phyloP scores from a whole-genome alignment of 139 green algal genomes.

The Astrephomene gubernaculifera region DNA sequence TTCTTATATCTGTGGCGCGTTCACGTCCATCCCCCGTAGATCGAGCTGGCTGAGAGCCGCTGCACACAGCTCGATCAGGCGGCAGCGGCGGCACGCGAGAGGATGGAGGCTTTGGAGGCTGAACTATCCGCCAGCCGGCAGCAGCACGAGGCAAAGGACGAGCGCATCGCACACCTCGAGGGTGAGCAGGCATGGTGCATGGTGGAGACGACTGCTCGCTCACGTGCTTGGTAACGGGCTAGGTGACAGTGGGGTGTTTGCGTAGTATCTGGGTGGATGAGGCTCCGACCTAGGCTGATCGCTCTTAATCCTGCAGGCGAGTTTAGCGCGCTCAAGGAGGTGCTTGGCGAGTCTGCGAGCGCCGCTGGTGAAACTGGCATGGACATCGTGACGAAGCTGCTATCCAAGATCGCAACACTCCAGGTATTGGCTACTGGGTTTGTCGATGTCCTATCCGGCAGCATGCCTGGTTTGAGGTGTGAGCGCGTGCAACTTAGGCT shows the following conservation, averaged over 20 bases:
- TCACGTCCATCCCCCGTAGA: constrained; percentile 23
- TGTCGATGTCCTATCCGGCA: no score
- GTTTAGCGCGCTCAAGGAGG: constrained; percentile 80
- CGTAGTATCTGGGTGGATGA: no score
- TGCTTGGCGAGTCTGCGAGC: constrained; percentile 62
- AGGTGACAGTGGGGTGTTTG: no score
- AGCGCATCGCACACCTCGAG: constrained; percentile 67
- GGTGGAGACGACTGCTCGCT: no score
- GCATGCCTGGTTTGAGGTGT: no score
- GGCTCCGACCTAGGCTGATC: no score
- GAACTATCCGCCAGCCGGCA: constrained; percentile 36
- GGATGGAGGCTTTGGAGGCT: constrained; percentile 7
- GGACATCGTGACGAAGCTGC: constrained; percentile 79
- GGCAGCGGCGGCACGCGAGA: neutral
- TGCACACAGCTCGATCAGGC: constrained; percentile 18
- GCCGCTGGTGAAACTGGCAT: constrained; percentile 50
- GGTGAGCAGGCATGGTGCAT: constrained; percentile 53
- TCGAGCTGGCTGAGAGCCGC: constrained; percentile 42
- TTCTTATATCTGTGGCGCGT: no score
- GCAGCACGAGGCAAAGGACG: constrained; percentile 58
- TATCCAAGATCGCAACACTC: constrained; percentile 75
- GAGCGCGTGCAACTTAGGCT: no score
- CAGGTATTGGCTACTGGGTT: no score
- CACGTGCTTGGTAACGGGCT: no score
- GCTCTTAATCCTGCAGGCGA: constrained; percentile 65